A percentile compares a stretch with the other conserved stretches of the same genome.
Conservation (phyloP, 2,329 filamentous ascomycete genomes). For the Raffaelea deltoideospora region DNA sequence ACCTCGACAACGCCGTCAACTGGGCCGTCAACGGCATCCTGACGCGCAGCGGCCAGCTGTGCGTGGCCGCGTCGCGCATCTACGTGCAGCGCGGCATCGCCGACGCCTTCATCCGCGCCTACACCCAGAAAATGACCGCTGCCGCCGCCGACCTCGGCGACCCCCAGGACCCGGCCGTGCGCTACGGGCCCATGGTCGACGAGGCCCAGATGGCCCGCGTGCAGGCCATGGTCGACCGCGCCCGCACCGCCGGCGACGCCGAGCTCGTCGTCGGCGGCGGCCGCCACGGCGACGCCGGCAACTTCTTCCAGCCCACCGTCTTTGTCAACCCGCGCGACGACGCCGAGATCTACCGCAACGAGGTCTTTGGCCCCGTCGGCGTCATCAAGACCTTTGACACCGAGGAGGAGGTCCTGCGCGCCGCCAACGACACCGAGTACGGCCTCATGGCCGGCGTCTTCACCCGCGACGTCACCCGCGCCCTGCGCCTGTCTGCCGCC, state of each 20-base stretch:
- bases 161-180: constrained; percentile 40
- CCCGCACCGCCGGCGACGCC: constrained; percentile 21
- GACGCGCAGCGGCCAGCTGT: constrained; percentile 59
- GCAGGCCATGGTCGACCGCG: constrained; percentile 26
- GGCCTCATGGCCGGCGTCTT: constrained; percentile 34
- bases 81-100: constrained; percentile 50
- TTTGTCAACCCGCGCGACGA: constrained; percentile 1
- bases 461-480: constrained; percentile 48
- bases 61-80: constrained; percentile 57
- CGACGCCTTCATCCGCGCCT: constrained; percentile 38
- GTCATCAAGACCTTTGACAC: constrained; percentile 38
- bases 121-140: constrained; percentile 44
- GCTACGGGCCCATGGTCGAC: constrained; percentile 42
- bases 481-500: constrained; percentile 34
- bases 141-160: constrained; percentile 42
- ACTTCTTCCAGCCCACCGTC: constrained; percentile 7
- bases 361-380: constrained; percentile 44
- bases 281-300: constrained; percentile 21
- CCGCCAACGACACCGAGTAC: constrained; percentile 38
- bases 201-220: constrained; percentile 30
- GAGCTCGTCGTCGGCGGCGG: constrained; percentile 21
- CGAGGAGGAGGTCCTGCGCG: constrained; percentile 37
- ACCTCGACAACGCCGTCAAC: constrained; percentile 40
- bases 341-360: constrained; percentile 45
- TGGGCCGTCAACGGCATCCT: constrained; percentile 35